Base-by-base conservation (phyloP, 2,329 filamentous ascomycete genomes). In the Thyridium curvatum region DNA sequence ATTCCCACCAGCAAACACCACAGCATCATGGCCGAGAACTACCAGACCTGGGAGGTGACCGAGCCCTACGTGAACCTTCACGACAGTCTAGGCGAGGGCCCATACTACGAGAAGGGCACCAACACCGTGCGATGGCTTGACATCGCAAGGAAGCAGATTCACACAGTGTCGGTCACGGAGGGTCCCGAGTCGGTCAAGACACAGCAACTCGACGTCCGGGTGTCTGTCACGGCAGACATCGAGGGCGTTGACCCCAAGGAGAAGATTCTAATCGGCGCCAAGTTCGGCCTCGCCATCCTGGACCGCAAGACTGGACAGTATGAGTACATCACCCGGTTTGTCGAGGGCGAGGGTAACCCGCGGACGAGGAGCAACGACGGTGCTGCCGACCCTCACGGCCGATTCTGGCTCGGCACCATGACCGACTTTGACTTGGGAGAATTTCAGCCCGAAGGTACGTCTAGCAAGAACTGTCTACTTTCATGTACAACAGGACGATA, bases 321-420 rank as follows among this genome's bases (percentile, higher is more conserved):
- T 50, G 67, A 77, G 50, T 70, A 81, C 45, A 47, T 81, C 41
- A 58, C 63, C 44, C 66, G 60, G 42, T 78, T 77, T 51, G 52
- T 58, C 45, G 60, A 65, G 31, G 48, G 52, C 26, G 46, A 52
- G 28, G 56, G 60, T 47, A 74, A 69, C 46, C 64, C 73, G 56
- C 64, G 79, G 16, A 69, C 86, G 57, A 66, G 79, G 41, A 73
- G 84, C 60, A 95, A 95, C 55, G 90, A 95, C 55, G 89, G 89
- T 34, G 84, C 80, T 5, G 79, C 86, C 37, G 89, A 95, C 55
- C 81, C 79, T 18, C 73, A 81, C 45, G 89, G 90, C 26, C 71
- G 87, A 28, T 93, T 91, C 64, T 94, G 87, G 84, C 71, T 89
- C 6, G 87, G 88, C 8, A 77, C 77, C 45, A 94, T 95, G 86